Evolutionary conservation across 192 early-diverging fungal species (phyloP), one percentile per base, ranked within the genome.

Genomic region (Irineochytrium annulatum): DNA sequence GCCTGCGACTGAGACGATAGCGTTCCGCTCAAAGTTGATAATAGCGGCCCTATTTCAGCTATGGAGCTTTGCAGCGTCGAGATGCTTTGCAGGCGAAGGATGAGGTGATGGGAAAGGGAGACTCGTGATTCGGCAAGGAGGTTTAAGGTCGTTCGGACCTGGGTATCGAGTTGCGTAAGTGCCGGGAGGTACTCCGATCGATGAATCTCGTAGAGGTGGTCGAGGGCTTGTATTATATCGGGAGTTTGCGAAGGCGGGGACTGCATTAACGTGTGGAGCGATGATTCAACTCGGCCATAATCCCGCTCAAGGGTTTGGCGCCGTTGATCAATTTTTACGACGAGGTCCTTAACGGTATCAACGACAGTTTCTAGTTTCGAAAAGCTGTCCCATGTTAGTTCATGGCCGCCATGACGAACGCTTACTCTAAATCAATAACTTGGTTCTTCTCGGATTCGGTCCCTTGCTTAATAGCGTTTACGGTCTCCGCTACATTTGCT

Each of bases 191-290:
- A 73, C 39, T 78, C 76, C 3, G 24, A 17, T 20, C 28, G 30
- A 62, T 78, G 76, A 44, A 78, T 74, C 46, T 67, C 39, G 24
- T 64, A 60, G 3, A 78, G 52, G 32, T 67, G 60, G 14, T 72
- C 43, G 2, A 78, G 57, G 16, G 76, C 71, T 28, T 41, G 37
- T 41, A 41, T n/a, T 41, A 13, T 41, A 8, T 41, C 37, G 11
- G n/a, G n/a, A n/a, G n/a, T n/a, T n/a, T n/a, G n/a, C n/a, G n/a
- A n/a, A n/a, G n/a, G n/a, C n/a, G n/a, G n/a, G n/a, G n/a, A n/a
- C n/a, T n/a, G n/a, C n/a, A n/a, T n/a, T n/a, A n/a, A n/a, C n/a
- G n/a, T n/a, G n/a, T n/a, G n/a, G n/a, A n/a, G n/a, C n/a, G n/a
- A n/a, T n/a, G n/a, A n/a, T n/a, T n/a, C n/a, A n/a, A n/a, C n/a